Percentiles rank a stretch among this genome's conserved stretches.
Evolutionary conservation across 768 basidiomycete species (phyloP).

Genomic region (Suillus cothurnatus): DNA sequence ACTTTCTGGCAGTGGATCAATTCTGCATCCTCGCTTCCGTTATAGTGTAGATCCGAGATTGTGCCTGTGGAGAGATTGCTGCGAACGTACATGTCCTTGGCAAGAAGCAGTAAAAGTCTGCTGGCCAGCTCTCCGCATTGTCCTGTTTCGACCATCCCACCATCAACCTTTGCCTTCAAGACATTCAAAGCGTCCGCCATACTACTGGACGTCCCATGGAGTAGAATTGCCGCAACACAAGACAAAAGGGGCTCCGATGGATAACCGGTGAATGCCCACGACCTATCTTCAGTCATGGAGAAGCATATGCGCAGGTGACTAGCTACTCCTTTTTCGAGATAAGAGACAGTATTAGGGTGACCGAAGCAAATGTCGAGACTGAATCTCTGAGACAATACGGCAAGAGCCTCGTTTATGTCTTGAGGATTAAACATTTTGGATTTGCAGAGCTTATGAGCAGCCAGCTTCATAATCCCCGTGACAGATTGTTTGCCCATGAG

Average conservation of each 20-base stretch:
- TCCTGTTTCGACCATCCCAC: constrained; percentile 10
- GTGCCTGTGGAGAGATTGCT: neutral
- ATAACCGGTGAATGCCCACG: constrained; percentile 17
- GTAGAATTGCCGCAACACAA: constrained; percentile 5
- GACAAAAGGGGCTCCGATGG: constrained; percentile 23
- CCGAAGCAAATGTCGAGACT: constrained; percentile 4
- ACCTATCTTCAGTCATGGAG: constrained; percentile 9
- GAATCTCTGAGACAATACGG: constrained; percentile 16
- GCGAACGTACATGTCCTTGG: constrained; percentile 14
- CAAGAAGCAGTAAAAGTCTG: constrained; percentile 13
- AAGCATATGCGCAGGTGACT: constrained; percentile 19
- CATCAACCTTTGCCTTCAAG: constrained; percentile 1
- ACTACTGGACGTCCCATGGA: constrained; percentile 7
- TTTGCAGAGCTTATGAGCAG: neutral
- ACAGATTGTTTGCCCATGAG: neutral
- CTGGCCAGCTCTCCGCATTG: constrained; percentile 15
- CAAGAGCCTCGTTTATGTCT: constrained; percentile 3
- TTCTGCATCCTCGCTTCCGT: constrained; percentile 5
- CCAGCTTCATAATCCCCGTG: neutral
- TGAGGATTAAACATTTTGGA: neutral
- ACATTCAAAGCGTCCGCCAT: neutral
- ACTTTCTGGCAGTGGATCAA: constrained; percentile 17
- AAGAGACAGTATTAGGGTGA: neutral
- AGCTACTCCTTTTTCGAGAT: constrained; percentile 14
- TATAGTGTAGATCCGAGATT: neutral